Evolutionary conservation across 495 filamentous ascomycete species (phyloP).

Genomic region (Paragyromitra xinjiangensis): DNA sequence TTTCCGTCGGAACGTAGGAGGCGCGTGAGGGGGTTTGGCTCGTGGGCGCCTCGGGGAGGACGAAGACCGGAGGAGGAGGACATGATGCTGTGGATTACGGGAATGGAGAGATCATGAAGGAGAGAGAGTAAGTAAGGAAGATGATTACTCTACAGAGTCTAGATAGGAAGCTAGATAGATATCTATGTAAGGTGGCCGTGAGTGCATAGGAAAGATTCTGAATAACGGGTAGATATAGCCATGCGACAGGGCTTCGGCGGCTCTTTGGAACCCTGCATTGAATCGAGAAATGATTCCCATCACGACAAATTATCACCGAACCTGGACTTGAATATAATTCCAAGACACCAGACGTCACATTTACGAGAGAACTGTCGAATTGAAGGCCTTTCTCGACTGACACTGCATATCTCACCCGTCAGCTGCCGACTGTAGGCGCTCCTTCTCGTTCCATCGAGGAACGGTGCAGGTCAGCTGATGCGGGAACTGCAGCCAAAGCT

Average conservation of each 20-base stretch:
- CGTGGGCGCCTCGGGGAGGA: background rate
- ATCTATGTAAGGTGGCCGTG: background rate
- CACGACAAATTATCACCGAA: no score
- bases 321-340: no score
- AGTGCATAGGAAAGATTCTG: background rate
- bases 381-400: no score
- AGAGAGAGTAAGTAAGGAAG: no score
- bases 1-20: constrained; percentile 29
- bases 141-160: background rate
- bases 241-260: no score
- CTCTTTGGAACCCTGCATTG: no score
- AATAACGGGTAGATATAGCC: background rate
- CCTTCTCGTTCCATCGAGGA: background rate
- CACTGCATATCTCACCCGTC: no score
- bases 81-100: constrained; percentile 13
- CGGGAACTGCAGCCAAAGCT: no score
- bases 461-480: no score
- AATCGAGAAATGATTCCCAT: no score
- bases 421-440: background rate
- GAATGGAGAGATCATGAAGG: background rate
- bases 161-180: background rate
- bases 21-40: constrained; percentile 48
- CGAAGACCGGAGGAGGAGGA: constrained; percentile 25
- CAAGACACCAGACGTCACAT: no score
- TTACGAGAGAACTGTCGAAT: no score